A percentile compares a stretch with the other conserved stretches of the same genome.
Conservation (phyloP, 306 rosid species). For the Fragaria vesca region DNA sequence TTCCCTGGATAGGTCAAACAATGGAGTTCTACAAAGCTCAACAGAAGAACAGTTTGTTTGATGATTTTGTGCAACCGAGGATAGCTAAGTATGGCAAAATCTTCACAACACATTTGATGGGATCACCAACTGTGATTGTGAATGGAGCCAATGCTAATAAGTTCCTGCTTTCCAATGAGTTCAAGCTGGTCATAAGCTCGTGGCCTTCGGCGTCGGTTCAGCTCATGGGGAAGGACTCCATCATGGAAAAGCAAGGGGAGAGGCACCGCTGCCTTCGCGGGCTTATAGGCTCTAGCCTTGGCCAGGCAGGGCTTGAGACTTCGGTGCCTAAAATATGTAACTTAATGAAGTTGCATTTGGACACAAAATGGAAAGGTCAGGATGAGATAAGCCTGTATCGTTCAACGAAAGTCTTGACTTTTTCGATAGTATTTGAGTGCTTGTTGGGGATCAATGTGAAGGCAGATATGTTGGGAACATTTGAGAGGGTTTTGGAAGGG, state of each 20-base stretch:
- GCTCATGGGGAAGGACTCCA: constrained; percentile 79
- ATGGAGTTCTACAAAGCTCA: constrained; percentile 75
- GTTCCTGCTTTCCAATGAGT: constrained; percentile 69
- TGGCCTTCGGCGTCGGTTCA: constrained; percentile 84
- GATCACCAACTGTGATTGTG: constrained; percentile 73
- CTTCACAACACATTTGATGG: constrained; percentile 81
- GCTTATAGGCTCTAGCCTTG: constrained; percentile 48
- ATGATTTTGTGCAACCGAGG: constrained; percentile 57
- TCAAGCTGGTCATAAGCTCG: constrained; percentile 79
- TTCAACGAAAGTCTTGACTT: constrained; percentile 52
- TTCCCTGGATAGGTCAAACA: constrained; percentile 84
- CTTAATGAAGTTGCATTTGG: constrained; percentile 39
- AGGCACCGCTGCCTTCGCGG: constrained; percentile 58
- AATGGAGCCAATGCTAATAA: constrained; percentile 76
- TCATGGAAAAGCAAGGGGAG: constrained; percentile 72
- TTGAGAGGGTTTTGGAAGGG: constrained; percentile 75
- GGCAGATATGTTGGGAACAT: constrained; percentile 51
- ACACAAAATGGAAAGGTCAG: constrained; percentile 47
- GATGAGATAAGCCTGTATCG: constrained; percentile 49
- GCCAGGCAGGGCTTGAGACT: constrained; percentile 48
- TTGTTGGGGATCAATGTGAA: constrained; percentile 62
- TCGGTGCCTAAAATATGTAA: constrained; percentile 57
- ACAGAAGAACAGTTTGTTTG: constrained; percentile 48
- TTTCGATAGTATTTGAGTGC: constrained; percentile 65
- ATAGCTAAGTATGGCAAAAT: constrained; percentile 51